Base-by-base conservation (phyloP, 768 basidiomycete species). In the Suillus hirtellus region DNA sequence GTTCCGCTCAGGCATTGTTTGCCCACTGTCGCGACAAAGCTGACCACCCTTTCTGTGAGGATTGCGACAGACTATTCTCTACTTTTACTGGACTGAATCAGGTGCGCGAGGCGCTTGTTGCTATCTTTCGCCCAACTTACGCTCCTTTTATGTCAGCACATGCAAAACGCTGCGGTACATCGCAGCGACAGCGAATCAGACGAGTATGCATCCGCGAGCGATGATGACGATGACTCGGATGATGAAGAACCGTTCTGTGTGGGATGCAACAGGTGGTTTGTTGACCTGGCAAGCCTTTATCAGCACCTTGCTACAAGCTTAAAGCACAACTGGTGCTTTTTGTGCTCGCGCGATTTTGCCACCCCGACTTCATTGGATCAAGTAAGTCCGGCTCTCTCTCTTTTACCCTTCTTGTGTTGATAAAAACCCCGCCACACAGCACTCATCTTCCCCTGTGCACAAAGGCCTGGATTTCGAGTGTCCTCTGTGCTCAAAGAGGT, bases 291-390 rank as follows among this genome's bases (percentile, higher is more conserved):
- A 58, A 60, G 56, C 27, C 66, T 74, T 21, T 52, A 64, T 35
- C 64, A 71, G 35, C 74, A 75, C 56, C 66, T 70, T 15, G 66
- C 64, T 12, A 59, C 56, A 17, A 71, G 63, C 63, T 58, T 62
- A 12, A 62, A 42, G 27, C 77, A 78, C 62, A 74, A 77, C 58
- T 77, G 75, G 76, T 78, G 77, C 64, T 75, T 75, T 60, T 61
- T 67, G 8, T 77, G 77, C 64, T 70, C 71, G 31, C 65, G 68
- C 2, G 73, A 75, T 66, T 78, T 78, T 62, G 21, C 35, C 2
- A 66, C 66, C 44, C 46, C 62, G 6, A 40, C 43, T 7, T 68
- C 70, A 2, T 38, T 82, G 78, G 68, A 35, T 54, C 21, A 65
- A 67, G 43, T 68, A 60, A 46, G 80, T 79, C 68, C 77, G 75